Evolutionary conservation across 2,329 filamentous ascomycete species (phyloP).

Genomic region (Mycosphaerella sp.): DNA sequence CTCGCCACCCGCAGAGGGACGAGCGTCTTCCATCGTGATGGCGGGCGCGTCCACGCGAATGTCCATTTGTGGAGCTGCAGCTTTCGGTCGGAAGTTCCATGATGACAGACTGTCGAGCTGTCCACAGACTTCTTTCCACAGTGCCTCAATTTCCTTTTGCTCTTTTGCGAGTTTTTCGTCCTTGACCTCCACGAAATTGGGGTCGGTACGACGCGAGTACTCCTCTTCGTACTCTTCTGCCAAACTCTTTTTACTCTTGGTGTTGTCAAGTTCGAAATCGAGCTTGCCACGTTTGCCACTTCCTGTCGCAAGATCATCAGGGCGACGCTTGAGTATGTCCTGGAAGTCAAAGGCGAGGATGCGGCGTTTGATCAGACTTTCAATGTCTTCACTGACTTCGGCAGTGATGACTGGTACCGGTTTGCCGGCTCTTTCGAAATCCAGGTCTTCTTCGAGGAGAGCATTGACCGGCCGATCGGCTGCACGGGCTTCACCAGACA

Average conservation of each 20-base stretch:
- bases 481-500: constrained; percentile 80
- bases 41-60: constrained; percentile 88
- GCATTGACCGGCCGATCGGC: constrained; percentile 82
- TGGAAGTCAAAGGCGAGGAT: constrained; percentile 89
- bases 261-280: constrained; percentile 71
- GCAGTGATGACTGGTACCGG: constrained; percentile 90
- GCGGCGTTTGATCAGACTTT: constrained; percentile 87
- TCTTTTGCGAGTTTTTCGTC: constrained; percentile 70
- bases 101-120: constrained; percentile 85
- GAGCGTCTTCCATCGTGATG: constrained; percentile 89
- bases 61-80: constrained; percentile 70
- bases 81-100: constrained; percentile 93
- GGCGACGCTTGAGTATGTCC: constrained; percentile 75
- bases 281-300: constrained; percentile 59
- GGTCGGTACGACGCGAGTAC: constrained; percentile 70
- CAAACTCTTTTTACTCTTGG: constrained; percentile 77
- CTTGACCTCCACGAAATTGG: constrained; percentile 70
- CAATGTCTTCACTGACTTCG: constrained; percentile 83
- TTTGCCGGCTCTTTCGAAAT: constrained; percentile 93
- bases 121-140: constrained; percentile 75
- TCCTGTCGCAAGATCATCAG: constrained; percentile 61
- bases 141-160: constrained; percentile 69
- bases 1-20: constrained; percentile 73
- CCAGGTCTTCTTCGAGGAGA: constrained; percentile 85
- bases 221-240: constrained; percentile 94